phyloP scores from a whole-genome alignment of 495 filamentous ascomycete species.

The Podospora pseudopauciseta region DNA sequence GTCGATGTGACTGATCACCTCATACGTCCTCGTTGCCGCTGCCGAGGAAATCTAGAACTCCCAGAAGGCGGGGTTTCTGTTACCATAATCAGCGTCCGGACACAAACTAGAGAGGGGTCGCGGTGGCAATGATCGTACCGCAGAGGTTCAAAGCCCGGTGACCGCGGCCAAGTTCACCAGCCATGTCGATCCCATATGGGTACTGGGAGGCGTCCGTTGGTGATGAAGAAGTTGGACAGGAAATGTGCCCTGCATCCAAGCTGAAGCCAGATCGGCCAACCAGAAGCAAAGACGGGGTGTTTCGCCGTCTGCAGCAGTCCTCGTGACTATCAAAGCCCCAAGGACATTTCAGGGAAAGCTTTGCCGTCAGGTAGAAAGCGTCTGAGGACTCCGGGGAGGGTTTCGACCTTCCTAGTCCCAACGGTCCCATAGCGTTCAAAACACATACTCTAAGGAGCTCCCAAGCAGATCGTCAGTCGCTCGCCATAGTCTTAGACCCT shows the following conservation, averaged over 20 bases:
- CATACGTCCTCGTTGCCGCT: neutral
- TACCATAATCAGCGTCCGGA: neutral
- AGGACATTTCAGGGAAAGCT: neutral
- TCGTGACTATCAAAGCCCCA: neutral
- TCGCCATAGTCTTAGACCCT: neutral
- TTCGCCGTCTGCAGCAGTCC: neutral
- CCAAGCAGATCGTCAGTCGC: neutral
- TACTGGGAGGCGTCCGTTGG: neutral
- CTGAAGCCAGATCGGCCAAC: neutral
- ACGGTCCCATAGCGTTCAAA: neutral
- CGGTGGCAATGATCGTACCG: constrained; percentile 12
- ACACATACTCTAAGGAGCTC: neutral
- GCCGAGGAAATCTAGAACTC: constrained; percentile 8
- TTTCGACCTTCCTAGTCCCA: neutral
- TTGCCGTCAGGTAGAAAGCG: neutral
- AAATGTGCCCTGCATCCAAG: neutral
- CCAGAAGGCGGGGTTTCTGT: constrained; percentile 12
- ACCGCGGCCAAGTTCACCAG: constrained; percentile 1
- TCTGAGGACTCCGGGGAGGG: neutral
- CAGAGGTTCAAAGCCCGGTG: neutral
- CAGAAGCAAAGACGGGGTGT: neutral
- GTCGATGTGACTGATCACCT: neutral
- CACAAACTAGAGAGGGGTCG: neutral
- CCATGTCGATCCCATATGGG: constrained; percentile 9
- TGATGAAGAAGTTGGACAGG: neutral